A percentile compares a stretch with the other conserved stretches of the same genome.
These are phyloP conservation scores for Hydnum rufescens DNA, from an alignment of 768 basidiomycete genomes.

Conservation along the genomic window DNA sequence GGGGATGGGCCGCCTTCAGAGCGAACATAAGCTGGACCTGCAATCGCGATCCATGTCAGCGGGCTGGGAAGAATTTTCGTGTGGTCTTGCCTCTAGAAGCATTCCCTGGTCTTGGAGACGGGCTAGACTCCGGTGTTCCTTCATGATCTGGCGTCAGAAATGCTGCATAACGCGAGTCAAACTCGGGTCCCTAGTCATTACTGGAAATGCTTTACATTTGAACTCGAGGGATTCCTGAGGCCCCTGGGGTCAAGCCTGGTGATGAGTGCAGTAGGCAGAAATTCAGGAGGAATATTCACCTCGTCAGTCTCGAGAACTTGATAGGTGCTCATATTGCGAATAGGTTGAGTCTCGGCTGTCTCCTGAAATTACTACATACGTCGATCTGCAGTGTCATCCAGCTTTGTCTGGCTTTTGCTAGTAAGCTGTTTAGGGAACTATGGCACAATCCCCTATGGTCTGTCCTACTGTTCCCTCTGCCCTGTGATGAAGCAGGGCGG, in stretches of 20 bases:
- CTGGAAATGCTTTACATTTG: too few relatives aligned
- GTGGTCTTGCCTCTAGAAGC: too few relatives aligned
- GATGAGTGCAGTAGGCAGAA: not conserved
- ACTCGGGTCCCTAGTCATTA: too few relatives aligned
- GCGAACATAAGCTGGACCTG: not conserved
- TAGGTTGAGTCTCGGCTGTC: not conserved
- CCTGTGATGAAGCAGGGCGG: not conserved
- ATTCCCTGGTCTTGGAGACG: too few relatives aligned
- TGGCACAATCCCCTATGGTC: not conserved
- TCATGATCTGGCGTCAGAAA: too few relatives aligned
- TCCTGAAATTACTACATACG: not conserved
- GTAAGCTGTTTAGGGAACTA: not conserved
- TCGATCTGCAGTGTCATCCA: not conserved
- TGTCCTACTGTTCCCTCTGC: not conserved
- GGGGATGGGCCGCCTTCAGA: conserved; percentile 21
- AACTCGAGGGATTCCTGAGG: too few relatives aligned
- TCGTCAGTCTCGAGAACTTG: not conserved
- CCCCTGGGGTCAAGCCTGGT: too few relatives aligned
- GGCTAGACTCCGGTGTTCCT: too few relatives aligned
- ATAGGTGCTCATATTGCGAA: not conserved
- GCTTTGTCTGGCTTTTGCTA: not conserved
- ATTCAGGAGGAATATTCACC: not conserved
- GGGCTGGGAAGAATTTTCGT: too few relatives aligned
- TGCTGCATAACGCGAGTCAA: too few relatives aligned
- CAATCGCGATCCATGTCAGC: too few relatives aligned